Conservation (phyloP, 140 eudicot genomes). For the Bidens hawaiensis region DNA sequence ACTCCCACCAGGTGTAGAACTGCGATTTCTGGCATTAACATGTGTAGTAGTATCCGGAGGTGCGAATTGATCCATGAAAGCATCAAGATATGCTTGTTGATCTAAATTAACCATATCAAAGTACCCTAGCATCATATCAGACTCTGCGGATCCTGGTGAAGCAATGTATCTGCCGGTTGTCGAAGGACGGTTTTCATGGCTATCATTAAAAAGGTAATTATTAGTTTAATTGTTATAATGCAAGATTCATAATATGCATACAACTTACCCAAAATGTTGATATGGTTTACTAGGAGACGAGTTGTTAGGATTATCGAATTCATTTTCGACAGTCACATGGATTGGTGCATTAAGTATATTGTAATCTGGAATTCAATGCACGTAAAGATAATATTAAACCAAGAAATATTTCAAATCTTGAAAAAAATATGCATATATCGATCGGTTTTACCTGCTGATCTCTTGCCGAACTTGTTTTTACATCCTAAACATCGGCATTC, state of each 20-base stretch:
- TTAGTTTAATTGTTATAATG: background rate
- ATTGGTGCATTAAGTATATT: constrained; percentile 22
- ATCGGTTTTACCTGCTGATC: constrained; percentile 53
- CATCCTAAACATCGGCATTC: constrained; percentile 88
- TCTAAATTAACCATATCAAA: constrained; percentile 23
- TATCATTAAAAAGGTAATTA: background rate
- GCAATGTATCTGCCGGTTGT: constrained; percentile 27
- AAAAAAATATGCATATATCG: constrained; percentile 13
- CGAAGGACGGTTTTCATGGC: constrained; percentile 26
- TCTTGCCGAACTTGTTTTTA: constrained; percentile 52
- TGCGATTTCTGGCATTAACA: background rate
- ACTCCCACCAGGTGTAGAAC: constrained; percentile 9
- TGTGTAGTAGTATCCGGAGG: background rate
- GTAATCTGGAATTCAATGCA: constrained; percentile 12
- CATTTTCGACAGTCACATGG: constrained; percentile 30
- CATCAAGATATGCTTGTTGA: constrained; percentile 25
- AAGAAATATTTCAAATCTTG: constrained; percentile 4
- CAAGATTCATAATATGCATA: constrained; percentile 2
- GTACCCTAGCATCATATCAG: constrained; percentile 18
- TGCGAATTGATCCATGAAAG: constrained; percentile 19
- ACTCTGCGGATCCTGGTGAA: constrained; percentile 32
- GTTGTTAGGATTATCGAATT: constrained; percentile 29
- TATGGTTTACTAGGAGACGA: constrained; percentile 47
- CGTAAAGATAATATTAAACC: constrained; percentile 27
- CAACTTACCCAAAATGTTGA: constrained; percentile 49